phyloP scores from a whole-genome alignment of 768 basidiomycete species.

The Sutorius australiensis region DNA sequence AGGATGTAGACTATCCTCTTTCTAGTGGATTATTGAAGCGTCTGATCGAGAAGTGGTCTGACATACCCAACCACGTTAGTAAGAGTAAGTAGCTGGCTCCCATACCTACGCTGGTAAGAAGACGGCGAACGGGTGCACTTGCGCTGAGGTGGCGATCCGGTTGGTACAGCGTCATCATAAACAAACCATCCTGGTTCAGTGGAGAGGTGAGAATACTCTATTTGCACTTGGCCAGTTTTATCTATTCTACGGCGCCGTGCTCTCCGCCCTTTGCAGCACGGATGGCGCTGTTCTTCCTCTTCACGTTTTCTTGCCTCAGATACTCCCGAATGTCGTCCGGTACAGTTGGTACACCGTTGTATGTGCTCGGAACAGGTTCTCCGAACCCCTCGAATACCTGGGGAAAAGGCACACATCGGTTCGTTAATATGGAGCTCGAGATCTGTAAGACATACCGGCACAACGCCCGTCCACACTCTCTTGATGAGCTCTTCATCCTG shows the following conservation, averaged over 20 bases:
- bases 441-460: slow-evolving; percentile 14
- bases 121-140: too few species aligned
- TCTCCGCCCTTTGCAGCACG: slow-evolving; percentile 32
- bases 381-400: slow-evolving; percentile 26
- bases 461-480: slow-evolving; percentile 25
- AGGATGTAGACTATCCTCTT: too few species aligned
- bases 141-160: not conserved
- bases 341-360: slow-evolving; percentile 12
- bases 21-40: too few species aligned
- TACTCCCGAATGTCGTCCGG: slow-evolving; percentile 22
- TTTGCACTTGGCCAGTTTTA: not conserved
- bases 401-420: not conserved
- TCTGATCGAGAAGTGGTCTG: too few species aligned
- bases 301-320: slow-evolving; percentile 21
- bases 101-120: too few species aligned
- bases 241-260: slow-evolving; percentile 15
- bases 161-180: too few species aligned
- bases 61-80: too few species aligned
- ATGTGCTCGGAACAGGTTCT: slow-evolving; percentile 21
- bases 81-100: too few species aligned
- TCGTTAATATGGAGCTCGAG: not conserved
- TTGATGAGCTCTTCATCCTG: slow-evolving; percentile 12
- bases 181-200: too few species aligned
- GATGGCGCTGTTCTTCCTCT: slow-evolving; percentile 22
- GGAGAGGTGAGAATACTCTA: too few species aligned